phyloP scores from a whole-genome alignment of 2,329 filamentous ascomycete species.

The Rhytidhysteron rufulum region DNA sequence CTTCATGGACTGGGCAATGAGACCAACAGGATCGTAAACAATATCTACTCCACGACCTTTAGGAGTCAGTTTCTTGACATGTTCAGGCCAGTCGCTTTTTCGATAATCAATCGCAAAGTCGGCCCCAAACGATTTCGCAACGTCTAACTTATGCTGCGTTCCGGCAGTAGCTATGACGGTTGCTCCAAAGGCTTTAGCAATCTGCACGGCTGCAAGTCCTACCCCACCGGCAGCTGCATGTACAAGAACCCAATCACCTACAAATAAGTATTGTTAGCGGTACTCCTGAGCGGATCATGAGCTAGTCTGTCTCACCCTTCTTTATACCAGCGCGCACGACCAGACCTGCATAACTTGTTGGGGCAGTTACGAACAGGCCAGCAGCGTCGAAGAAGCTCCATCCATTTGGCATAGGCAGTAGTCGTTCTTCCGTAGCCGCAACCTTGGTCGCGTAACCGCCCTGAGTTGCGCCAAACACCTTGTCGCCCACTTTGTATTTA shows the following conservation, averaged over 20 bases:
- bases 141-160: slow-evolving; percentile 70
- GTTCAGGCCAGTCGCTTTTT: slow-evolving; percentile 57
- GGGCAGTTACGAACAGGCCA: slow-evolving; percentile 86
- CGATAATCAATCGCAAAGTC: slow-evolving; percentile 80
- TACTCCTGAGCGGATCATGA: neutral
- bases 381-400: slow-evolving; percentile 85
- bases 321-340: slow-evolving; percentile 74
- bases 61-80: slow-evolving; percentile 75
- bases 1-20: slow-evolving; percentile 84
- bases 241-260: slow-evolving; percentile 80
- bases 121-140: slow-evolving; percentile 77
- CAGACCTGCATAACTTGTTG: slow-evolving; percentile 81
- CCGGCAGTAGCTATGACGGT: slow-evolving; percentile 92
- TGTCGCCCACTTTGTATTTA: slow-evolving; percentile 71
- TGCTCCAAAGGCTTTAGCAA: slow-evolving; percentile 88
- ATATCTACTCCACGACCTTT: slow-evolving; percentile 76
- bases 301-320: slow-evolving; percentile 33
- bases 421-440: slow-evolving; percentile 59
- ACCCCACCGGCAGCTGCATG: slow-evolving; percentile 93
- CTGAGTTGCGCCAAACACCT: slow-evolving; percentile 82
- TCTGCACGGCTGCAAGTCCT: slow-evolving; percentile 84
- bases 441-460: slow-evolving; percentile 82
- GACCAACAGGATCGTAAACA: slow-evolving; percentile 89
- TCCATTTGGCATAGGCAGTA: slow-evolving; percentile 71
- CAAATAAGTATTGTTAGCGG: slow-evolving; percentile 4